phyloP scores from a whole-genome alignment of 2,329 filamentous ascomycete species.

The Venturia pyrina region DNA sequence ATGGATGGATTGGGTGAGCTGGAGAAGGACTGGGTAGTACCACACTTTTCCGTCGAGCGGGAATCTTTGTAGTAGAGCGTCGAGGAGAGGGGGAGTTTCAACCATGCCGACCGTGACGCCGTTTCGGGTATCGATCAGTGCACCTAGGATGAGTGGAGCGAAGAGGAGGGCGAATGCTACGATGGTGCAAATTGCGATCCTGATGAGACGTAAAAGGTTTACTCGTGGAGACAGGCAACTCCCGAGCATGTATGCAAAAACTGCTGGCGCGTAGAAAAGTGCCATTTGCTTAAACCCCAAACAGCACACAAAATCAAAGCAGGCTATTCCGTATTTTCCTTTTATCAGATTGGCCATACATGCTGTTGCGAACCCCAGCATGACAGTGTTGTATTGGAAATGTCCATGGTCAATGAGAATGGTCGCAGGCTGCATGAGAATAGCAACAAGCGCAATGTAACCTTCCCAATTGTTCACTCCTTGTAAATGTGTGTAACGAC shows the following conservation, averaged over 20 bases:
- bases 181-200: conserved; percentile 64
- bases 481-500: conserved; percentile 66
- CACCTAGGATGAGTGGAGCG: conserved; percentile 63
- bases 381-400: conserved; percentile 98
- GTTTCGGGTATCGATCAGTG: conserved; percentile 56
- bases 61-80: conserved; percentile 41
- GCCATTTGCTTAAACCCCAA: conserved; percentile 99
- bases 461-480: conserved; percentile 73
- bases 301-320: conserved; percentile 85
- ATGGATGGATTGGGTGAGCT: conserved; percentile 74
- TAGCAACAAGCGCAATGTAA: conserved; percentile 75
- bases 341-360: conserved; percentile 84
- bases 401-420: conserved; percentile 92
- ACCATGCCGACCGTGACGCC: conserved; percentile 48
- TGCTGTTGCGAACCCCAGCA: conserved; percentile 83
- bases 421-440: conserved; percentile 83
- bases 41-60: conserved; percentile 52
- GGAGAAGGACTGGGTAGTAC: conserved; percentile 67
- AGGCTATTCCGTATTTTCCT: conserved; percentile 75
- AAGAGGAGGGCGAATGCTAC: conserved; percentile 66
- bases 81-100: conserved; percentile 52
- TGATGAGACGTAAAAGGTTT: conserved; percentile 57
- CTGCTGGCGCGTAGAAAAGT: conserved; percentile 85
- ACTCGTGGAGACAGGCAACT: conserved; percentile 69
- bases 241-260: conserved; percentile 86